These are phyloP conservation scores for Cucurbita maxima DNA, from an alignment of 306 rosid genomes.

Conservation along the genomic window DNA sequence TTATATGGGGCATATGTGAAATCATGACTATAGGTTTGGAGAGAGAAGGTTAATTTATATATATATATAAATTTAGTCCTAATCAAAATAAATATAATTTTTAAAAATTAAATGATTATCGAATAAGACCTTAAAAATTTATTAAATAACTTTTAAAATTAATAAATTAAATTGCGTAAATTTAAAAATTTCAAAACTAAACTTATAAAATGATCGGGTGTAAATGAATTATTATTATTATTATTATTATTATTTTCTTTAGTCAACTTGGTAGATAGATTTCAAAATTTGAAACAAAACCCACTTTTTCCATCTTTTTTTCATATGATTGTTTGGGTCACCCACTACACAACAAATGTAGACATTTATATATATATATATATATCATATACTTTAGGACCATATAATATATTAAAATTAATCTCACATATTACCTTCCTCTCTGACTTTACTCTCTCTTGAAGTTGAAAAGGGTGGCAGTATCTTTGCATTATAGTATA, in stretches of 20 bases:
- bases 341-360: constrained; percentile 2
- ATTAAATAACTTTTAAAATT: no score
- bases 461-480: neutral
- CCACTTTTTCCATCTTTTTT: neutral
- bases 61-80: neutral
- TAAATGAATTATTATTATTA: neutral
- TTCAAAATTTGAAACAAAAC: constrained; percentile 74
- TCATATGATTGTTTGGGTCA: constrained; percentile 4
- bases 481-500: neutral
- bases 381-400: neutral
- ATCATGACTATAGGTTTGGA: neutral
- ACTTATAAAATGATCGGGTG: neutral
- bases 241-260: neutral
- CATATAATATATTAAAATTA: neutral
- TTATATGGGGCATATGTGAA: constrained; percentile 1
- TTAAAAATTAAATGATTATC: no score
- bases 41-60: neutral
- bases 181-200: constrained; percentile 13
- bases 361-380: neutral
- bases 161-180: neutral
- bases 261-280: constrained; percentile 7
- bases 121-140: no score
- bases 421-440: neutral
- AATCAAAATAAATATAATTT: no score
- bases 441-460: constrained; percentile 5